Conservation (phyloP, 306 rosid species). For the Oxytropis ochrocephala region DNA sequence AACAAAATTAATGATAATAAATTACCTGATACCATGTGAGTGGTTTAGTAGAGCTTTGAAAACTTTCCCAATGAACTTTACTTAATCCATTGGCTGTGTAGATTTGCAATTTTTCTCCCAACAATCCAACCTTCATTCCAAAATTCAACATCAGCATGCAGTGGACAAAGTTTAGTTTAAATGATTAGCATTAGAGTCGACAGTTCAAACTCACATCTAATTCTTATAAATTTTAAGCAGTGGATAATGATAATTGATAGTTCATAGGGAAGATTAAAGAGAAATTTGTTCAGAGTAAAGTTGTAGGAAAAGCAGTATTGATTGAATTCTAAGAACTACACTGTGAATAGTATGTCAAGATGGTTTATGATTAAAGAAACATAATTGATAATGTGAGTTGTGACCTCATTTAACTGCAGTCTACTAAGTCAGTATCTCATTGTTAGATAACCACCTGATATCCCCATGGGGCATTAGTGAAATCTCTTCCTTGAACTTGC, state of each 20-base stretch:
- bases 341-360: neutral
- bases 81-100: constrained; percentile 41
- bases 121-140: constrained; percentile 59
- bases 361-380: neutral
- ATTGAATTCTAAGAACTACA: constrained; percentile 6
- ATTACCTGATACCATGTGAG: constrained; percentile 86
- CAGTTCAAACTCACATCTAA: neutral
- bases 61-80: constrained; percentile 48
- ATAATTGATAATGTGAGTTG: neutral
- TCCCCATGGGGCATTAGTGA: constrained; percentile 49
- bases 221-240: neutral
- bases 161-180: constrained; percentile 2
- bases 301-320: neutral
- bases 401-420: constrained; percentile 2
- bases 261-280: neutral
- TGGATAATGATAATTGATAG: neutral
- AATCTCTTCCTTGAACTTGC: constrained; percentile 40
- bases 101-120: constrained; percentile 63
- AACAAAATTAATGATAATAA: neutral
- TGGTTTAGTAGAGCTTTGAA: constrained; percentile 35
- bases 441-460: constrained; percentile 55
- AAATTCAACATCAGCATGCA: constrained; percentile 12
- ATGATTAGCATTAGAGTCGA: neutral
- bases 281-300: neutral
- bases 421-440: neutral